Evolutionary conservation across 495 filamentous ascomycete species (phyloP).

Genomic region (Apiosordaria backusii): DNA sequence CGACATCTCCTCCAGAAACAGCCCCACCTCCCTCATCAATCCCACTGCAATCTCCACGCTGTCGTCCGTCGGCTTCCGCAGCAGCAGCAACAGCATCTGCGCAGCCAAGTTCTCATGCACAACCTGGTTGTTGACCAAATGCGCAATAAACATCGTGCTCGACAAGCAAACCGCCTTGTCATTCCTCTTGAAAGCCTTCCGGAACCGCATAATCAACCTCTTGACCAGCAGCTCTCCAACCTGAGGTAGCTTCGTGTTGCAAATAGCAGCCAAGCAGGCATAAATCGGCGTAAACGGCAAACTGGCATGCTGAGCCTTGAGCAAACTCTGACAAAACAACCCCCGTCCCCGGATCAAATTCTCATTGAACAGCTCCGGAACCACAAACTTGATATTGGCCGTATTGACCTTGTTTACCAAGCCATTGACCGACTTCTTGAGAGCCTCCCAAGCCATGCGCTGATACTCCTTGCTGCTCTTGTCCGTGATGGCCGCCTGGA

Average conservation of each 20-base stretch:
- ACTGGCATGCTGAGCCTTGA: conserved; percentile 96
- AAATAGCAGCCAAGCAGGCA: conserved; percentile 89
- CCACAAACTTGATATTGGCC: conserved; percentile 95
- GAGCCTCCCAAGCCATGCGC: conserved; percentile 96
- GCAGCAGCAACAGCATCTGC: conserved; percentile 81
- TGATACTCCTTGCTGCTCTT: conserved; percentile 96
- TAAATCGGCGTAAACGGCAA: conserved; percentile 95
- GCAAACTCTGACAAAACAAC: conserved; percentile 89
- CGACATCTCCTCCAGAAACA: conserved; percentile 93
- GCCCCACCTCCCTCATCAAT: conserved; percentile 82
- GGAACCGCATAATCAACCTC: conserved; percentile 84
- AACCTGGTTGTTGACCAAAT: conserved; percentile 92
- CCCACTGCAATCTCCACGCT: conserved; percentile 97
- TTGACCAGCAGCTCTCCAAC: conserved; percentile 88
- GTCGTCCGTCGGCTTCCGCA: conserved; percentile 94
- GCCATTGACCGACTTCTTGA: conserved; percentile 99
- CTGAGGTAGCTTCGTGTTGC: conserved; percentile 94
- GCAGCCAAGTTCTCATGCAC: conserved; percentile 90
- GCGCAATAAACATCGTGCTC: conserved; percentile 89
- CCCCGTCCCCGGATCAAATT: conserved; percentile 89
- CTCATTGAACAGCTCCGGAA: conserved; percentile 91
- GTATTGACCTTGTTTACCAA: conserved; percentile 98
- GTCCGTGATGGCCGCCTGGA: conserved; percentile 96
- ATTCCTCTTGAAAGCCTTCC: conserved; percentile 92
- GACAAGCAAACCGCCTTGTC: conserved; percentile 93